A percentile compares a stretch with the other conserved stretches of the same genome.
phyloP scores from a whole-genome alignment of 441 rosid species.

The Arabidopsis lyrata region DNA sequence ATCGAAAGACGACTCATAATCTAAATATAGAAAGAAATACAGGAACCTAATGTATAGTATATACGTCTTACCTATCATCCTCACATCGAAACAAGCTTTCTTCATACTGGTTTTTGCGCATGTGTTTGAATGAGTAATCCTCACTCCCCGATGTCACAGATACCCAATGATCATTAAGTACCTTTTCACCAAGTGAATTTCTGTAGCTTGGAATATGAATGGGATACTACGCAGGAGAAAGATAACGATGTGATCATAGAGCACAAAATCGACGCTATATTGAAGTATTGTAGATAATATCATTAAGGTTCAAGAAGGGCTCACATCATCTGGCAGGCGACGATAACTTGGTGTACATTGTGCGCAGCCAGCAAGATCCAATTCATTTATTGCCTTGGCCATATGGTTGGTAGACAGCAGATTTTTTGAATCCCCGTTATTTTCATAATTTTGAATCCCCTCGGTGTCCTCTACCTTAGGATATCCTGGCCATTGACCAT shows the following conservation, averaged over 20 bases:
- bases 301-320: slow-evolving; percentile 34
- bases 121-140: slow-evolving; percentile 97
- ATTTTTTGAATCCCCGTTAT: slow-evolving; percentile 58
- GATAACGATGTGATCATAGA: slow-evolving; percentile 17
- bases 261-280: slow-evolving; percentile 11
- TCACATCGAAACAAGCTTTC: slow-evolving; percentile 98
- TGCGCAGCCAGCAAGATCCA: slow-evolving; percentile 90
- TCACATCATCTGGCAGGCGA: slow-evolving; percentile 89
- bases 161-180: slow-evolving; percentile 94
- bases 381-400: slow-evolving; percentile 79
- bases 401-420: slow-evolving; percentile 62
- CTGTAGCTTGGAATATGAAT: slow-evolving; percentile 85
- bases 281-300: slow-evolving; percentile 20
- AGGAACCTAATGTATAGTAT: slow-evolving; percentile 12
- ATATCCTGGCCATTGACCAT: slow-evolving; percentile 63
- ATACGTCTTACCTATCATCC: slow-evolving; percentile 83
- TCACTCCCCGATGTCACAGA: slow-evolving; percentile 99
- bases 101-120: slow-evolving; percentile 98
- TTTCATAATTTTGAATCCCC: slow-evolving; percentile 58
- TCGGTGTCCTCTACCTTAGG: slow-evolving; percentile 72
- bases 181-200: slow-evolving; percentile 75
- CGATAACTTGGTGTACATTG: slow-evolving; percentile 97
- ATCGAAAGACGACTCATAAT: slow-evolving; percentile 15
- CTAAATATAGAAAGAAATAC: slow-evolving; percentile 19
- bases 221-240: slow-evolving; percentile 69